Percentiles rank a stretch among this genome's conserved stretches.
phyloP scores from a whole-genome alignment of 2,329 filamentous ascomycete species.

The Trichoderma koningii region DNA sequence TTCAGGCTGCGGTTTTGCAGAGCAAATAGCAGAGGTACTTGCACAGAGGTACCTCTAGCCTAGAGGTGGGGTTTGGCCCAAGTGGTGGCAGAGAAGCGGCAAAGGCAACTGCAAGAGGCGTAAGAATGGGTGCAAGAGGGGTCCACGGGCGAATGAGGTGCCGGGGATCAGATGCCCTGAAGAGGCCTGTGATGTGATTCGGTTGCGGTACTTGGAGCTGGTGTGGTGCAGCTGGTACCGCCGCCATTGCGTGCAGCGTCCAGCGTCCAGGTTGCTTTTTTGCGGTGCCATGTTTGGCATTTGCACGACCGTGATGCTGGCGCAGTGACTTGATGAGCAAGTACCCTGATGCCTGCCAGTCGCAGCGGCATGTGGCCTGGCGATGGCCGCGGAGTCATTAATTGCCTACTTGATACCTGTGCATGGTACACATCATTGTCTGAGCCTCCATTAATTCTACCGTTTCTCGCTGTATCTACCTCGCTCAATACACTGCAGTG shows the following conservation, averaged over 20 bases:
- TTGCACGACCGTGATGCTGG: not conserved
- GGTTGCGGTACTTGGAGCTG: not conserved
- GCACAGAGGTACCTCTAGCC: constrained; percentile 8
- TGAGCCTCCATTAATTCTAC: too few species aligned
- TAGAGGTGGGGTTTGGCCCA: constrained; percentile 4
- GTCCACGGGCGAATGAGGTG: not conserved
- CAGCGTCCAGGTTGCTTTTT: not conserved
- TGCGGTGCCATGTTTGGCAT: not conserved
- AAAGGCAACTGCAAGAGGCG: constrained; percentile 11
- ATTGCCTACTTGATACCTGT: too few species aligned
- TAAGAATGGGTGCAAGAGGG: not conserved
- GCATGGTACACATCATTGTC: too few species aligned
- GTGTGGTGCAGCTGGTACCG: not conserved
- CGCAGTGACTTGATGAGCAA: not conserved
- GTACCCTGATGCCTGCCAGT: not conserved
- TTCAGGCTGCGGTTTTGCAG: constrained; percentile 26
- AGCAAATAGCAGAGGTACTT: not conserved
- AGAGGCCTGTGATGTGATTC: not conserved
- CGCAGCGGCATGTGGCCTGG: not conserved
- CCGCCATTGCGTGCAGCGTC: constrained; percentile 1
- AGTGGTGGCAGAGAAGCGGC: constrained; percentile 21
- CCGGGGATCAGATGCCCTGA: not conserved
- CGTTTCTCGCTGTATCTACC: too few species aligned
- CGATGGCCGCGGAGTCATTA: not conserved
- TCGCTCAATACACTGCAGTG: not conserved